Percentiles rank a stretch among this genome's conserved stretches.
Evolutionary conservation across 352 stramenopile species (phyloP).

Genomic region (Pythium apleroticum): DNA sequence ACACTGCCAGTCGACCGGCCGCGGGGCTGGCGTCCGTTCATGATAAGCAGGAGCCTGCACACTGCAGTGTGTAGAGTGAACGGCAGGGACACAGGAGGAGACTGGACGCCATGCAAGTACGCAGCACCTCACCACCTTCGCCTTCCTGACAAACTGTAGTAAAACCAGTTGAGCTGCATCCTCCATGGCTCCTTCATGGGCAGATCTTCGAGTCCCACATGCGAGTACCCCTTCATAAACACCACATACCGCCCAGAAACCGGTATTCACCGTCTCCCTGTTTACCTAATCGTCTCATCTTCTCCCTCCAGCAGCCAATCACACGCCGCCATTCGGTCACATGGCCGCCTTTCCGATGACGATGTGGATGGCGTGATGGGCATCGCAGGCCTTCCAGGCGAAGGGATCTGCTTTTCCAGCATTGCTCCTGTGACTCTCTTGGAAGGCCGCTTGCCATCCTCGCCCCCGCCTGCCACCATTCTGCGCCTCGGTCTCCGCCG

Average conservation of each 20-base stretch:
- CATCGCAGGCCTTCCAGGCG: not conserved
- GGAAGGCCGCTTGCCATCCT: not conserved
- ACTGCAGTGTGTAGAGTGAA: too few species aligned
- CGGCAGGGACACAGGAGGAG: too few species aligned
- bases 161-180: too few species aligned
- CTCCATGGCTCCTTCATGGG: too few species aligned
- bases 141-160: too few species aligned
- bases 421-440: not conserved
- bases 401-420: not conserved
- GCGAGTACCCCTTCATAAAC: not conserved
- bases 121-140: too few species aligned
- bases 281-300: not conserved
- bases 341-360: not conserved
- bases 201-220: too few species aligned
- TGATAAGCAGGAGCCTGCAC: too few species aligned
- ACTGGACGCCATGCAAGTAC: too few species aligned
- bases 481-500: not conserved
- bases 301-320: not conserved
- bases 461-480: conserved; percentile 8
- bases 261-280: not conserved
- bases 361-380: not conserved
- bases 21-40: too few species aligned
- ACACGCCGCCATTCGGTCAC: not conserved
- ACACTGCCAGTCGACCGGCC: too few species aligned
- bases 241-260: not conserved